A percentile compares a stretch with the other conserved stretches of the same genome.
Evolutionary conservation across 2,329 filamentous ascomycete genomes (phyloP).

Genomic region (Sporothrix brunneoviolacea): DNA sequence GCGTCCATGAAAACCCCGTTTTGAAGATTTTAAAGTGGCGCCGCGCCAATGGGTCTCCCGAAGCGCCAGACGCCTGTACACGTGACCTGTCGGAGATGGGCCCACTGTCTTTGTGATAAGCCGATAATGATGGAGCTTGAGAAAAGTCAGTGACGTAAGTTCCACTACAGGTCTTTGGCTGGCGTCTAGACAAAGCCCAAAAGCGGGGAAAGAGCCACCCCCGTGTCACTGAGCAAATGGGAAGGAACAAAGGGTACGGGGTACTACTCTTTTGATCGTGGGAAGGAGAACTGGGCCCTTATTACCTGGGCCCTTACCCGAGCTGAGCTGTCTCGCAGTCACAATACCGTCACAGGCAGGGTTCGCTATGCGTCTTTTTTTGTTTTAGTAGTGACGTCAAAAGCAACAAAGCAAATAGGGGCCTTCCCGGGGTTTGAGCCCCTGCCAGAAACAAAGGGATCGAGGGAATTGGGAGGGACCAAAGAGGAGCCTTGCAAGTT

Average conservation of each 20-base stretch:
- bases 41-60: background rate
- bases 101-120: too few species aligned
- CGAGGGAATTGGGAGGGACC: too few species aligned
- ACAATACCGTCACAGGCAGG: background rate
- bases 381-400: background rate
- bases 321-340: background rate
- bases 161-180: background rate
- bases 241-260: background rate
- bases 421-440: too few species aligned
- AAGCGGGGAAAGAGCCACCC: slow-evolving; percentile 3
- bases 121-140: background rate
- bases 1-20: background rate
- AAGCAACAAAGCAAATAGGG: too few species aligned
- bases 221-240: background rate
- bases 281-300: too few species aligned
- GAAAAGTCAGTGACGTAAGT: slow-evolving; percentile 9
- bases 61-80: background rate
- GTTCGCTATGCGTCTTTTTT: background rate
- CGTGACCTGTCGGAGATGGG: background rate
- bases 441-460: too few species aligned
- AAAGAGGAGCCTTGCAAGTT: too few species aligned
- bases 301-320: slow-evolving; percentile 4
- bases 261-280: background rate
- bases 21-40: slow-evolving; percentile 12
- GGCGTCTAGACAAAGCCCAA: background rate